These are phyloP conservation scores for Favolaschia claudopus DNA, from an alignment of 768 basidiomycete species.

Conservation along the genomic window DNA sequence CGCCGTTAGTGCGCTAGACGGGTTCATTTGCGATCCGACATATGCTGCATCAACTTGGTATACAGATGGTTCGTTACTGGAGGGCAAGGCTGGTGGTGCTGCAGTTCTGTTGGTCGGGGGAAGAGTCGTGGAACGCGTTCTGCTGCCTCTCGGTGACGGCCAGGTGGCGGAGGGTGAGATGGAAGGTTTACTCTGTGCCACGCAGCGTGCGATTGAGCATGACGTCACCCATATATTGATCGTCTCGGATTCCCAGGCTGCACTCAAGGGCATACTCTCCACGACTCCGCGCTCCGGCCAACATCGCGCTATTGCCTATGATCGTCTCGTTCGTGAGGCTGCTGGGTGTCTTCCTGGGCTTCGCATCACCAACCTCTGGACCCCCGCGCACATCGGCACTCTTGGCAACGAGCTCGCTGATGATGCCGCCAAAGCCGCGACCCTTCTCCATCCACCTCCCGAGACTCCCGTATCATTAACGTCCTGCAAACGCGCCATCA, in stretches of 20 bases:
- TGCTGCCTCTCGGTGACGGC: too few relatives aligned
- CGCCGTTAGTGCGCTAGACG: not conserved
- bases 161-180: not conserved
- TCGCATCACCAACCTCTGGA: not conserved
- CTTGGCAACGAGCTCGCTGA: conserved; percentile 4
- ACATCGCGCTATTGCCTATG: not conserved
- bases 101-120: not conserved
- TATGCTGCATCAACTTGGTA: not conserved
- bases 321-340: not conserved
- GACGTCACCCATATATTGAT: too few relatives aligned
- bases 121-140: not conserved
- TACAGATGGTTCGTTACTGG: too few relatives aligned
- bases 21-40: not conserved
- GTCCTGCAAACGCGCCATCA: not conserved
- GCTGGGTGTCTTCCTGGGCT: too few relatives aligned
- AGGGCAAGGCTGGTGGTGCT: not conserved
- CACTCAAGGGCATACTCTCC: not conserved
- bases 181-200: not conserved
- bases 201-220: not conserved
- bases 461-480: not conserved
- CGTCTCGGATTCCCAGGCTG: too few relatives aligned
- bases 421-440: not conserved
- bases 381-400: conserved; percentile 2
- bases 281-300: conserved; percentile 1
- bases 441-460: not conserved